Base-by-base conservation (phyloP, 2,329 filamentous ascomycete species). In the Chaetomium sp. region DNA sequence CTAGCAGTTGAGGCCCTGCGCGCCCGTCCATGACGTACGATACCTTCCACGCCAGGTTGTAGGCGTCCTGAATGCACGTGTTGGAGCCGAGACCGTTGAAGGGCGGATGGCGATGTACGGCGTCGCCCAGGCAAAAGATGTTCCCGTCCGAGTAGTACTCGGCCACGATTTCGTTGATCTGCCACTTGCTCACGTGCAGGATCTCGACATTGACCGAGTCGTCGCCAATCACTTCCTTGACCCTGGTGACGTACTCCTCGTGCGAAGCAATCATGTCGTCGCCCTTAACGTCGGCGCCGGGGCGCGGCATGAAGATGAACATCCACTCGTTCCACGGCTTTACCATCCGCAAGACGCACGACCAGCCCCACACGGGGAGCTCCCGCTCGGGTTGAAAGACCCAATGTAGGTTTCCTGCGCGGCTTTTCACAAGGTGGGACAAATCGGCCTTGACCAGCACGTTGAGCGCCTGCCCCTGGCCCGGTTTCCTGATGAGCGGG, bases 261-360 rank as follows among this genome's bases (percentile, higher is more conserved):
- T 77, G 67, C 0, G 78, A 77, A 0, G 82, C 80, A 19, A 76
- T 75, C 63, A 71, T 70, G 1, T 71, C 70, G 23, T 73, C 68
- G 5, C 78, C 73, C 4, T 72, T 72, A 12, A 77, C 66, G 57
- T 79, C 74, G 23, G 72, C 72, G 4, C 77, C 77, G 0, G 76
- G 78, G 10, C 71, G 70, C 0, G 83, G 80, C 19, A 87, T 75
- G 19, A 86, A 72, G 62, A 85, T 83, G 51, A 84, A 83, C 76
- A 85, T 79, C 85, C 85, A 89, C 75, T 89, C 83, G 67, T 82
- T 71, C 86, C 86, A 89, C 0, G 85, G 82, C 74, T 83, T 85
- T 2, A 89, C 84, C 85, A 89, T 88, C 23, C 86, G 77, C 3
- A 82, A 76, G 67, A 85, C 74, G 3, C 72, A 75, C 33, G 76